Evolutionary conservation across 176 grass and related monocot genomes (phyloP), one percentile per base, ranked within the genome.

Genomic region (Hordeum marinum): DNA sequence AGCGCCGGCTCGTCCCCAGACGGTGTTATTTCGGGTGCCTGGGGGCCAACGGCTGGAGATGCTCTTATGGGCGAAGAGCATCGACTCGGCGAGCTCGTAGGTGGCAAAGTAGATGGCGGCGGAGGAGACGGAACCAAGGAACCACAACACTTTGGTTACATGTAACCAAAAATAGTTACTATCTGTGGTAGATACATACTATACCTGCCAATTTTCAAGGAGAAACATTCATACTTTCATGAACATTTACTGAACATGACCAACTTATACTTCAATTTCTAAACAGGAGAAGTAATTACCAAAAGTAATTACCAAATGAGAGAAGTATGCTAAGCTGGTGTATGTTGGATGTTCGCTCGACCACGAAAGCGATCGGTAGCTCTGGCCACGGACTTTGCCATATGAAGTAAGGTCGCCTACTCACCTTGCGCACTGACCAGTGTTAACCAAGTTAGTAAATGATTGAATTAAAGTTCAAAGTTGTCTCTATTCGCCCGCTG

Each of bases 361-460:
- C 42, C 79, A 74, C 88, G 88, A 84, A 90, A 31, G 68, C 84
- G 79, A 78, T 90, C 88, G 29, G 87, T 90, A 48, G 66, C 26
- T 65, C 79, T 83, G 55, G 86, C 80, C 8, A 25, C 80, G 0
- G 74, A 79, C 79, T 83, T 90, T 9, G 74, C 57, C 74, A 87
- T 86, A 58, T 79, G 80, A 74, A 80, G 50, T 57, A 90, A 15
- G n/a, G 88, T 29, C 29, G 2, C 29, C 29, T 29, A 29, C 29
- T 79, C 66, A 90, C 84, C 84, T 90, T 90, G 84, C 84, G 86
- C 58, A 87, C 88, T 90, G 57, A 11, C 4, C 63, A 45, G 31
- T 21, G 73, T 1, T 0, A 72, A 42, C 37, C 11, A 77, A 11
- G 41, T 43, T 11, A 43, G 10, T 32, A 82, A 54, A 85, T 2